Base-by-base conservation (phyloP, 345 rosid genomes). In the rapeseed (Brassica napus) region DNA sequence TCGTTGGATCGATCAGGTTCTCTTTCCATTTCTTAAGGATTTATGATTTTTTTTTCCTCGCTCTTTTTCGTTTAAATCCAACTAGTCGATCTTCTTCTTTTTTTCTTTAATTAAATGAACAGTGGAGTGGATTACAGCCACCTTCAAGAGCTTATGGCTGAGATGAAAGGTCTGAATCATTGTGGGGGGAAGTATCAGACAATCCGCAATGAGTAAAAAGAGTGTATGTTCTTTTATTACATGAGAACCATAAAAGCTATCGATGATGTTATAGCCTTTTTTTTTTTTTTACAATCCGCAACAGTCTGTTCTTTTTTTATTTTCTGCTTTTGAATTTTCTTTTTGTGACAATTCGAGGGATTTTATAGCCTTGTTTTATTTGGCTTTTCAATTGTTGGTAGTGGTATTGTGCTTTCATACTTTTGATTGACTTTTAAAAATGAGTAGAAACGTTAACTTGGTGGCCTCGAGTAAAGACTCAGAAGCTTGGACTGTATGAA, bases 51-150 rank as follows among this genome's bases (percentile, higher is more conserved):
- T 69, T n/a, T n/a, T n/a, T n/a, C n/a, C n/a, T 24, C 7, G 23
- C 12, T n/a, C 4, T 21, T 6, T 66, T 32, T 65, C 65, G 30
- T 71, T 4, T 1, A 12, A 58, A 37, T 44, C 28, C 10, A 61
- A 61, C 30, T 15, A 12, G 11, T 72, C 60, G 60, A 72, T n/a
- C n/a, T n/a, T 34, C 2, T 57, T 42, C 2, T 37, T 6, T 57
- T 6, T 12, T 26, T 12, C 15, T 24, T 12, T 23, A 1, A 11
- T 14, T 5, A n/a, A 24, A 37, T 37, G 68, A 60, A 83, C 95
- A 93, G 94, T 35, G 98, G 99, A 44, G 94, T 92, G 67, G 99
- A 93, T 80, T 93, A 94, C 89, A 90, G 95, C 82, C 85, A 74
- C 26, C 86, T 93, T 96, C 83, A 93, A 93, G 89, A 88, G 83